These are phyloP conservation scores for Magnaporthiopsis incrustans DNA, from an alignment of 2,329 filamentous ascomycete species.

Conservation along the genomic window DNA sequence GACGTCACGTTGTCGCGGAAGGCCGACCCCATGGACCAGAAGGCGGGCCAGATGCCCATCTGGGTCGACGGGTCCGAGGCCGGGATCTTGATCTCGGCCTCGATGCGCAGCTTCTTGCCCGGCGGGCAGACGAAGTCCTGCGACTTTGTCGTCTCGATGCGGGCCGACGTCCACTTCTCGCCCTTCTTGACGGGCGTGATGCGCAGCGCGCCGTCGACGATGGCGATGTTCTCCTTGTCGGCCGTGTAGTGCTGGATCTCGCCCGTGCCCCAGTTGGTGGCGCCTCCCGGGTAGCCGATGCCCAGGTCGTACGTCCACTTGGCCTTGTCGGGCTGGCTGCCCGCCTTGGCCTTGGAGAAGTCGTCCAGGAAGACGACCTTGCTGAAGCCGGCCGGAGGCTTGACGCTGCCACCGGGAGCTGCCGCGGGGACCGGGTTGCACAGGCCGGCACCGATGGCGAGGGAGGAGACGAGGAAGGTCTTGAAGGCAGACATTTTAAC, in stretches of 20 bases:
- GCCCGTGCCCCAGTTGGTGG: conserved; percentile 38
- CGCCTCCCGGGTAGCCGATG: conserved; percentile 36
- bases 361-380: conserved; percentile 17
- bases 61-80: conserved; percentile 17
- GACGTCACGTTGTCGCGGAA: conserved; percentile 29
- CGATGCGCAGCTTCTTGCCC: conserved; percentile 28
- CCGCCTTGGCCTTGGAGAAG: conserved; percentile 20
- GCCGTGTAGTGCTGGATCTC: conserved; percentile 39
- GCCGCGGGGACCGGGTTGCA: background rate
- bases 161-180: conserved; percentile 33
- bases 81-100: conserved; percentile 31
- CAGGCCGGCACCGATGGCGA: conserved; percentile 1
- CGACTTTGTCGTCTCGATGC: conserved; percentile 29
- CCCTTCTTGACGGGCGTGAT: conserved; percentile 24
- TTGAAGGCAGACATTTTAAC: background rate
- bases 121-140: conserved; percentile 26
- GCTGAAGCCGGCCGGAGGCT: conserved; percentile 11
- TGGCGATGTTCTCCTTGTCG: conserved; percentile 28
- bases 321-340: conserved; percentile 24
- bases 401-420: conserved; percentile 1
- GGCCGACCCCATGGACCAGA: conserved; percentile 33
- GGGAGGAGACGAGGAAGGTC: background rate
- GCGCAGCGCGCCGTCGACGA: conserved; percentile 29
- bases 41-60: conserved; percentile 37
- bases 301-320: conserved; percentile 38